Evolutionary conservation across 2,329 filamentous ascomycete species (phyloP).

Genomic region (Onygena corvina): DNA sequence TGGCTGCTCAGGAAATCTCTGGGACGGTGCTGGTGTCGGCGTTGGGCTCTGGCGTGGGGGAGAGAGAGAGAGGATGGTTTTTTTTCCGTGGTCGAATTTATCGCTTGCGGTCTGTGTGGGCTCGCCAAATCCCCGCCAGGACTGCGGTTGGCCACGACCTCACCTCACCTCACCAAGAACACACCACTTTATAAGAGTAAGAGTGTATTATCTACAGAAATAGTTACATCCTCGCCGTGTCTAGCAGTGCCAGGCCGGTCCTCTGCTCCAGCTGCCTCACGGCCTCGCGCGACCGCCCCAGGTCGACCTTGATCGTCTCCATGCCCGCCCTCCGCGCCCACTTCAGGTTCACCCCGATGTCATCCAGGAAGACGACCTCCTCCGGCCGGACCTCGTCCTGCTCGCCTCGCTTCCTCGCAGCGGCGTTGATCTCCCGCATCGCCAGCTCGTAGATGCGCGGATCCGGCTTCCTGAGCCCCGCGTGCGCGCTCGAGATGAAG

Average conservation of each 20-base stretch:
- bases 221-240: slow-evolving; percentile 29
- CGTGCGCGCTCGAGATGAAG: slow-evolving; percentile 75
- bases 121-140: slow-evolving; percentile 21
- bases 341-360: slow-evolving; percentile 89
- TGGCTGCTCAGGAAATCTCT: slow-evolving; percentile 23
- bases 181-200: not conserved
- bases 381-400: slow-evolving; percentile 41
- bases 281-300: slow-evolving; percentile 68
- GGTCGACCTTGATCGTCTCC: slow-evolving; percentile 67
- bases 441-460: slow-evolving; percentile 67
- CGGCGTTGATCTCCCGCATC: slow-evolving; percentile 52
- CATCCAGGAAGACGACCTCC: slow-evolving; percentile 79
- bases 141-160: slow-evolving; percentile 30
- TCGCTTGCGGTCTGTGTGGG: too few relatives aligned
- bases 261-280: slow-evolving; percentile 67
- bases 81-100: slow-evolving; percentile 19
- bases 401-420: slow-evolving; percentile 47
- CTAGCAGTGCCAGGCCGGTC: slow-evolving; percentile 49
- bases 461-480: slow-evolving; percentile 80
- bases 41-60: slow-evolving; percentile 21
- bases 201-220: not conserved
- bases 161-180: not conserved
- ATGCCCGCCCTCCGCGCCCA: slow-evolving; percentile 63
- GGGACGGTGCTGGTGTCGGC: not conserved
- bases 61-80: slow-evolving; percentile 18